phyloP scores from a whole-genome alignment of 2,329 filamentous ascomycete species.

The Bipolaris gigantea region DNA sequence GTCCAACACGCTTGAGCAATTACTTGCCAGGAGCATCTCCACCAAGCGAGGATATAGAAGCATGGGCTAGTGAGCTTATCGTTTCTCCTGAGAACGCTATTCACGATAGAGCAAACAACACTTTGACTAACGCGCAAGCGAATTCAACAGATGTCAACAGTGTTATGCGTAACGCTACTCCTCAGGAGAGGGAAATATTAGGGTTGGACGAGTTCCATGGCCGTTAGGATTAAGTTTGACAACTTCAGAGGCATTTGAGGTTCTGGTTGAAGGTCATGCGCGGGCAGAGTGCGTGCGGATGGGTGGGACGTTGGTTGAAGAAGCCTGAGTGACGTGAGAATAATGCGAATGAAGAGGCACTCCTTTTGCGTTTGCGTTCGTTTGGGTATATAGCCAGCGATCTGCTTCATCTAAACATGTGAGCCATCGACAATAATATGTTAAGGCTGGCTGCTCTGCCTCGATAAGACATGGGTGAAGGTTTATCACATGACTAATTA shows the following conservation, averaged over 20 bases:
- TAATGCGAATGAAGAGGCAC: constrained; percentile 2
- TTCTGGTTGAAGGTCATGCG: neutral
- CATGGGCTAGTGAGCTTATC: neutral
- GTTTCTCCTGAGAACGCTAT: neutral
- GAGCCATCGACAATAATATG: constrained; percentile 3
- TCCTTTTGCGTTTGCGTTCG: neutral
- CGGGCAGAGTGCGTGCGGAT: neutral
- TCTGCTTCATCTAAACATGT: neutral
- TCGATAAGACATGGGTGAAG: neutral
- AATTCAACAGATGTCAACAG: neutral
- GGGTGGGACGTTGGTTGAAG: neutral
- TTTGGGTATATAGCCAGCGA: constrained; percentile 1
- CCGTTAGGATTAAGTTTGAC: neutral
- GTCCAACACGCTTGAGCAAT: neutral
- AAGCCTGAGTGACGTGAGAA: neutral
- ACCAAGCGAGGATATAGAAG: neutral
- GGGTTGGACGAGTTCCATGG: neutral
- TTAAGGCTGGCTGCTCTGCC: neutral
- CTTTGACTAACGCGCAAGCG: neutral
- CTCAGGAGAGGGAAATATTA: neutral
- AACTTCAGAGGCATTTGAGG: neutral
- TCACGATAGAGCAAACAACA: constrained; percentile 33
- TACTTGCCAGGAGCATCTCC: constrained; percentile 2
- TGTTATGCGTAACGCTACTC: constrained; percentile 1
- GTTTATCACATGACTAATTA: constrained; percentile 2